Conservation (phyloP, 768 basidiomycete species). For the Crucibulum laeve region DNA sequence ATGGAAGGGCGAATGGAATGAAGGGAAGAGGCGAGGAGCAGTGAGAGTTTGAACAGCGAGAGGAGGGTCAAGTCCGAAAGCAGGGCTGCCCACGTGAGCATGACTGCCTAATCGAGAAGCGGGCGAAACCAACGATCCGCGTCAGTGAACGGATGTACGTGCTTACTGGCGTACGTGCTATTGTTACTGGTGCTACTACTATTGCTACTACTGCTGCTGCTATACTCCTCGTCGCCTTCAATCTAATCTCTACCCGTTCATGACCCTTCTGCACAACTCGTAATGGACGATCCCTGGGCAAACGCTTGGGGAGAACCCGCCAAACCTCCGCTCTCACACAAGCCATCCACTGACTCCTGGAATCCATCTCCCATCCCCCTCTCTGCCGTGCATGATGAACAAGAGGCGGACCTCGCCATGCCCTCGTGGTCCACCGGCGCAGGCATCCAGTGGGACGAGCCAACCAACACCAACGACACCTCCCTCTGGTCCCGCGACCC, state of each 20-base stretch:
- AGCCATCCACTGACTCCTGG: neutral
- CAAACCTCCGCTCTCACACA: slow-evolving; percentile 13
- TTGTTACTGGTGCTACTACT: too few species aligned
- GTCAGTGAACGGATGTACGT: too few species aligned
- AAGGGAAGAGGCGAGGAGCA: neutral
- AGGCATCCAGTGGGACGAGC: slow-evolving; percentile 42
- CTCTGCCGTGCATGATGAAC: slow-evolving; percentile 24
- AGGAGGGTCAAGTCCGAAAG: too few species aligned
- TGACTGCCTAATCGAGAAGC: too few species aligned
- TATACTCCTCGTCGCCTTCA: too few species aligned
- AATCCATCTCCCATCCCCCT: slow-evolving; percentile 2
- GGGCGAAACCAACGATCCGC: too few species aligned
- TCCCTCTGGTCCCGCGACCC: slow-evolving; percentile 36
- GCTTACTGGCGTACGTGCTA: too few species aligned
- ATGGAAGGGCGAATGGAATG: neutral
- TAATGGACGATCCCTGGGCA: slow-evolving; percentile 77
- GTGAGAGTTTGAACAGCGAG: too few species aligned
- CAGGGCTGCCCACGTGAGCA: too few species aligned
- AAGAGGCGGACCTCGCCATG: slow-evolving; percentile 51
- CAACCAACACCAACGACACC: slow-evolving; percentile 29
- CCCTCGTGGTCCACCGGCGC: slow-evolving; percentile 54
- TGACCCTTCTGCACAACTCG: slow-evolving; percentile 1
- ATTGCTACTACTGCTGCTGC: too few species aligned
- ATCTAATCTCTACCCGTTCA: too few species aligned
- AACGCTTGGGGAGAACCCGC: slow-evolving; percentile 61